Percentiles rank a stretch among this genome's conserved stretches.
These are phyloP conservation scores for Prinsepia uniflora DNA, from an alignment of 306 rosid genomes.

Conservation along the genomic window DNA sequence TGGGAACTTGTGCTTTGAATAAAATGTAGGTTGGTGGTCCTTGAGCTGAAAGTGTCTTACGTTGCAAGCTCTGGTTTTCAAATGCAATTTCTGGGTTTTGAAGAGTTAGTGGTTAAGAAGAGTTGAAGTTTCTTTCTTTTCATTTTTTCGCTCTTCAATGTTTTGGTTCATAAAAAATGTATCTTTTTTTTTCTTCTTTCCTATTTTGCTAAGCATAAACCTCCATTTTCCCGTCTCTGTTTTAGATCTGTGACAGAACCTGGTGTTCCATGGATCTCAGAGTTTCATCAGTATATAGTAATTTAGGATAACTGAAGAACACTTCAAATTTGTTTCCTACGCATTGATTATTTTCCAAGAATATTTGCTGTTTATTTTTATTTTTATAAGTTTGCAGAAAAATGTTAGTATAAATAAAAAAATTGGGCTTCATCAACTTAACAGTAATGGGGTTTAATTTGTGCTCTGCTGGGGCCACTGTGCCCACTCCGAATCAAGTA, in stretches of 20 bases:
- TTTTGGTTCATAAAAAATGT: not conserved
- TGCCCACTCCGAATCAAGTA: not conserved
- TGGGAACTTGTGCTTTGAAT: constrained; percentile 11
- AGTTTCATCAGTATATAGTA: constrained; percentile 12
- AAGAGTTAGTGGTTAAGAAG: constrained; percentile 5
- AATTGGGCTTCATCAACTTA: not conserved
- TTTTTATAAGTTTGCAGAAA: not conserved
- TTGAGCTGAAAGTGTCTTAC: constrained; percentile 7
- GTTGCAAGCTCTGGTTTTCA: not conserved
- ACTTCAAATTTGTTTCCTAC: constrained; percentile 9
- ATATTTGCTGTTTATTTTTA: constrained; percentile 8
- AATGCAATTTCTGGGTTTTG: not conserved
- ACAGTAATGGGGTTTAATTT: constrained; percentile 3
- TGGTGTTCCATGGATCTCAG: constrained; percentile 34
- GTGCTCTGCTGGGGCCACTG: constrained; percentile 13
- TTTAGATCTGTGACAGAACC: constrained; percentile 19
- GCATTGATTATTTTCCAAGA: constrained; percentile 8
- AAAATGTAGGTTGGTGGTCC: constrained; percentile 8
- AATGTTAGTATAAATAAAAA: not conserved
- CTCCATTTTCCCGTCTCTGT: constrained; percentile 5
- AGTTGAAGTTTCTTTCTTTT: constrained; percentile 8
- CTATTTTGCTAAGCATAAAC: not conserved
- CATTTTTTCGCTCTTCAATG: constrained; percentile 2
- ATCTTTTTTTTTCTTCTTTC: not conserved
- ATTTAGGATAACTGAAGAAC: constrained; percentile 14